phyloP scores from a whole-genome alignment of 2,329 filamentous ascomycete genomes.

The Neonectria sp. region DNA sequence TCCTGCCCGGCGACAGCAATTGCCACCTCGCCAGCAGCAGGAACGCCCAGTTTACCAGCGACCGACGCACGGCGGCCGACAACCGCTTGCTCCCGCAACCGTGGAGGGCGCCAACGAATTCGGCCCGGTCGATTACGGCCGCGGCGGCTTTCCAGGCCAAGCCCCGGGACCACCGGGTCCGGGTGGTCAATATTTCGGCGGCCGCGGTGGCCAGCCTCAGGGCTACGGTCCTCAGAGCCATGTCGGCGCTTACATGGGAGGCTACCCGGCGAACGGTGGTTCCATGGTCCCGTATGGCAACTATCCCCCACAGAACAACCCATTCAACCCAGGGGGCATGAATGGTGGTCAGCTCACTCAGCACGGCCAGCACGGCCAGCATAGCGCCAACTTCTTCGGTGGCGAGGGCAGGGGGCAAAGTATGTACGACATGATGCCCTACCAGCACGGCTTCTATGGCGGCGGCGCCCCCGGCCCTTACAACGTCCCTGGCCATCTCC shows the following conservation, averaged over 20 bases:
- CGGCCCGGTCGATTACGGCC: slow-evolving; percentile 58
- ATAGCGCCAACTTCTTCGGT: slow-evolving; percentile 59
- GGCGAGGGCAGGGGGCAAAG: slow-evolving; percentile 52
- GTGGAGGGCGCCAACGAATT: slow-evolving; percentile 78
- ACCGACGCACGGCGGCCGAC: slow-evolving; percentile 39
- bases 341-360: slow-evolving; percentile 45
- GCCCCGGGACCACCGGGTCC: slow-evolving; percentile 26
- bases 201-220: slow-evolving; percentile 51
- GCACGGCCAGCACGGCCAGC: slow-evolving; percentile 49
- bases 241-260: slow-evolving; percentile 60
- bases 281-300: slow-evolving; percentile 66
- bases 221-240: slow-evolving; percentile 64
- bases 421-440: slow-evolving; percentile 68
- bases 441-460: slow-evolving; percentile 57
- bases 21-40: slow-evolving; percentile 49
- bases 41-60: slow-evolving; percentile 44
- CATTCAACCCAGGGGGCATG: slow-evolving; percentile 54
- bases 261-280: slow-evolving; percentile 52
- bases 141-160: slow-evolving; percentile 45
- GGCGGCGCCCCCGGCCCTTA: slow-evolving; percentile 46
- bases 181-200: slow-evolving; percentile 48
- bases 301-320: slow-evolving; percentile 52
- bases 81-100: slow-evolving; percentile 65
- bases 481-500: slow-evolving; percentile 53
- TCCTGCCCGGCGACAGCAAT: slow-evolving; percentile 53